phyloP scores from a whole-genome alignment of 192 early-diverging fungal genomes.

The Ambispora gerdemannii region DNA sequence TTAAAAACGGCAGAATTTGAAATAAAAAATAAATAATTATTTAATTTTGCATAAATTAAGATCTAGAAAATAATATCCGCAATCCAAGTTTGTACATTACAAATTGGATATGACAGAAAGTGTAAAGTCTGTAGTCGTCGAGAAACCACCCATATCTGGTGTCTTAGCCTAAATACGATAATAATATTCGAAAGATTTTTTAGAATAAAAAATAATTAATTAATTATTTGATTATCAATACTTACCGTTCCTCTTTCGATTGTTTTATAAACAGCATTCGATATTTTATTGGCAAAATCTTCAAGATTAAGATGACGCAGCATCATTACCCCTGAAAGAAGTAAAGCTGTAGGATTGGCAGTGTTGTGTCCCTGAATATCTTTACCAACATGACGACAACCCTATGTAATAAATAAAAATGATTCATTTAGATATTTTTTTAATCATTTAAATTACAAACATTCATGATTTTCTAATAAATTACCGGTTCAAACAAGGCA shows the following conservation, averaged over 20 bases:
- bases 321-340: slow-evolving; percentile 94
- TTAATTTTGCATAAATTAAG: too few species aligned
- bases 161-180: slow-evolving; percentile 43
- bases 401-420: slow-evolving; percentile 41
- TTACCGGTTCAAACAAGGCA: slow-evolving; percentile 95
- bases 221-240: background rate
- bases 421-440: too few species aligned
- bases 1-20: too few species aligned
- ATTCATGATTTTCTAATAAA: slow-evolving; percentile 8
- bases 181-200: background rate
- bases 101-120: slow-evolving; percentile 67
- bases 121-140: slow-evolving; percentile 93
- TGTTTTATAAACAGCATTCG: slow-evolving; percentile 84
- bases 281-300: slow-evolving; percentile 88
- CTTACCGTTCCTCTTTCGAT: slow-evolving; percentile 69
- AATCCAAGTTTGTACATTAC: background rate
- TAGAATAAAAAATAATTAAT: background rate
- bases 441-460: background rate
- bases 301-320: slow-evolving; percentile 90
- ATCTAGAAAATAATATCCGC: too few species aligned
- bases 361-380: slow-evolving; percentile 93
- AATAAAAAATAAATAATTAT: too few species aligned
- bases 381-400: slow-evolving; percentile 97
- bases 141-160: slow-evolving; percentile 84
- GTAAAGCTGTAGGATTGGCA: slow-evolving; percentile 93